Evolutionary conservation across 345 rosid genomes (phyloP), one percentile per base, ranked within the genome.

Genomic region (Atalantia buxifolia): DNA sequence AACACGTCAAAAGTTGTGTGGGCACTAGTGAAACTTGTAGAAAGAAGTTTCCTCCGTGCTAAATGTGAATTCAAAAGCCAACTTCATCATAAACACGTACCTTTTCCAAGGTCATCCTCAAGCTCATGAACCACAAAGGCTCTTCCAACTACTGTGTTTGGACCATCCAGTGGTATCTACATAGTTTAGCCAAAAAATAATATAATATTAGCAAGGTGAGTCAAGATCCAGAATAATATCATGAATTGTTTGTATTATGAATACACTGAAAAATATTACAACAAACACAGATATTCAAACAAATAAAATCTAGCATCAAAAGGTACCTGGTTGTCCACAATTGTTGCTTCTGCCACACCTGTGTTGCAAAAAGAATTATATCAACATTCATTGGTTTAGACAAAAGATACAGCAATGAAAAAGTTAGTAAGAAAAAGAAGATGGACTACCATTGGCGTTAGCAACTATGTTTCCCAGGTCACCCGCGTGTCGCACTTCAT

Each of bases 381-480:
- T 35, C 70, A 60, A 30, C 33, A n/a, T 75, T 40, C 79, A 63
- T 33, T 30, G 4, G 31, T 56, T 36, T 12, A 28, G 27, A 1
- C 57, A 5, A 82, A 81, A 36, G 45, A 6, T 19, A 5, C 45
- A 66, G 76, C 61, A 74, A 72, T 5, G 25, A 33, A 4, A 31
- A 13, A 57, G 33, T 21, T 33, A 9, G 12, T n/a, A 66, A 13
- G 18, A 66, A 31, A 85, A 75, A 64, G 79, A 73, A 31, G 60
- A 71, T 62, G 74, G 28, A 55, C 36, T 88, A 95, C 99, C 99
- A 76, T 93, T 89, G 30, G 95, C 97, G 31, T 89, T 89, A 85
- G 98, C 99, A 88, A 76, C 67, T 86, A 96, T 89, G 97, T 96
- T 96, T 94, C 99, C 99, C 99, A 96, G 97, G 99, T 96, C 99